A percentile compares a stretch with the other conserved stretches of the same genome.
These are phyloP conservation scores for Cryptosporidium ryanae DNA, from an alignment of 169 alveolate genomes.

Conservation along the genomic window DNA sequence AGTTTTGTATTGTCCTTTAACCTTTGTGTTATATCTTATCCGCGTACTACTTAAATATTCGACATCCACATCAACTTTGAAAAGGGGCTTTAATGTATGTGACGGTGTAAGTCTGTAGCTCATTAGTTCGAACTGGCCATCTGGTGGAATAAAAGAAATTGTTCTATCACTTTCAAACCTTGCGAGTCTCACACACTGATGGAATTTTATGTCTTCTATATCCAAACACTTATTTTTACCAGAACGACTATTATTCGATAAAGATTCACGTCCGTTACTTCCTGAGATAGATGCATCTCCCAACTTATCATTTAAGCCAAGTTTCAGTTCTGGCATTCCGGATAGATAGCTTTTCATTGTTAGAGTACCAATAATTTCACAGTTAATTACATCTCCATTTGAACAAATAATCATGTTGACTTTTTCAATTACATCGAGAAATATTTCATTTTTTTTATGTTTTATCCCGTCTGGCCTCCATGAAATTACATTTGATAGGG, in stretches of 20 bases:
- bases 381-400: constrained; percentile 89
- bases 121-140: constrained; percentile 99
- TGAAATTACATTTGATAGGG: constrained; percentile 94
- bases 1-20: constrained; percentile 91
- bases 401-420: constrained; percentile 90
- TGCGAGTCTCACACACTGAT: constrained; percentile 95
- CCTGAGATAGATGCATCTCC: constrained; percentile 79
- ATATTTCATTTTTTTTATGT: constrained; percentile 97
- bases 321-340: constrained; percentile 99
- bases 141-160: constrained; percentile 98
- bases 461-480: constrained; percentile 97
- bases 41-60: constrained; percentile 91
- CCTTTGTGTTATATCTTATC: constrained; percentile 93
- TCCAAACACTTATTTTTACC: constrained; percentile 89
- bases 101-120: constrained; percentile 92
- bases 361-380: constrained; percentile 97
- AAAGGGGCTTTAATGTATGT: constrained; percentile 94
- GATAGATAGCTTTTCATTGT: constrained; percentile 95
- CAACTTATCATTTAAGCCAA: constrained; percentile 96
- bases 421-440: constrained; percentile 98
- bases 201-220: constrained; percentile 99
- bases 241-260: background rate
- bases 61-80: constrained; percentile 94
- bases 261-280: constrained; percentile 71
- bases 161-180: constrained; percentile 96